phyloP scores from a whole-genome alignment of 441 rosid genomes.

The Euphorbia corollata region DNA sequence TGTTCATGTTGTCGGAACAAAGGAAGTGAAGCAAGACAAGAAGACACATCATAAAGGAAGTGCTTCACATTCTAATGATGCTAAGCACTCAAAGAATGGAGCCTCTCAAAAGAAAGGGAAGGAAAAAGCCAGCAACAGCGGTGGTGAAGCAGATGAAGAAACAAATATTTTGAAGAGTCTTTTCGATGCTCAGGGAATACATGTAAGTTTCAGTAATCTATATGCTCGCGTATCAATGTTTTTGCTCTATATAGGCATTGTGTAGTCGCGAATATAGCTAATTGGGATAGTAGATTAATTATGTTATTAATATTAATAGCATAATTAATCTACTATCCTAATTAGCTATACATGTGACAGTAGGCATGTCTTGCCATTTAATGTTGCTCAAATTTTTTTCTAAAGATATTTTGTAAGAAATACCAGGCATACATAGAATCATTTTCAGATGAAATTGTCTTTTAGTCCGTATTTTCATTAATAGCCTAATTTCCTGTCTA shows the following conservation, averaged over 20 bases:
- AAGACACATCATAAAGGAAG: slow-evolving; percentile 19
- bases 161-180: slow-evolving; percentile 70
- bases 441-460: neutral
- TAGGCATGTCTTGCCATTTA: neutral
- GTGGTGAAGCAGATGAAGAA: slow-evolving; percentile 56
- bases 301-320: no score
- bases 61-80: slow-evolving; percentile 25
- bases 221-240: neutral
- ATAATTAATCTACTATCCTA: no score
- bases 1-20: slow-evolving; percentile 53
- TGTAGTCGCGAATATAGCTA: no score
- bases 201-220: slow-evolving; percentile 44
- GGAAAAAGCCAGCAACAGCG: slow-evolving; percentile 37
- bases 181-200: slow-evolving; percentile 78
- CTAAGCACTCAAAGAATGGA: slow-evolving; percentile 27
- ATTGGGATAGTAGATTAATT: no score
- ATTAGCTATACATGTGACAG: no score
- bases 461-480: neutral
- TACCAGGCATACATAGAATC: neutral
- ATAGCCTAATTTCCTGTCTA: neutral
- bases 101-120: slow-evolving; percentile 37
- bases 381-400: neutral
- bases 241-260: neutral
- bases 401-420: neutral
- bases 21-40: slow-evolving; percentile 30